These are phyloP conservation scores for Globisporangium paroecandrum DNA, from an alignment of 352 stramenopile species.

Conservation along the genomic window DNA sequence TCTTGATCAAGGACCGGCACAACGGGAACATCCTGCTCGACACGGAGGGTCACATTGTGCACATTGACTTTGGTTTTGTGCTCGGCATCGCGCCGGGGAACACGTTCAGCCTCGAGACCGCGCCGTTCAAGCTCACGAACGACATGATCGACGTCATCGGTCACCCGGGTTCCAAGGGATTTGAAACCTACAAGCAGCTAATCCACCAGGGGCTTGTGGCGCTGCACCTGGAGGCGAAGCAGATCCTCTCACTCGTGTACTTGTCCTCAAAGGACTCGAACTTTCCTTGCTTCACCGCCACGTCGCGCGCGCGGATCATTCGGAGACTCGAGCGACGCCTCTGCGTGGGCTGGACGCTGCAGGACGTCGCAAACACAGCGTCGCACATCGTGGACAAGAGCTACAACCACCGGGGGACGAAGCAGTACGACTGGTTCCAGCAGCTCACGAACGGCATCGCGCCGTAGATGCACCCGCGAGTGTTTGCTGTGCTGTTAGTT, in stretches of 20 bases:
- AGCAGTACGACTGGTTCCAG: conserved; percentile 88
- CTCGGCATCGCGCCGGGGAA: conserved; percentile 96
- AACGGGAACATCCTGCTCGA: conserved; percentile 99
- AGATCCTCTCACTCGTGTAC: conserved; percentile 89
- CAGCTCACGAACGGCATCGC: conserved; percentile 83
- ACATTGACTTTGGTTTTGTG: conserved; percentile 99
- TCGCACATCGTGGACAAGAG: conserved; percentile 69
- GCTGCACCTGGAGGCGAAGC: conserved; percentile 89
- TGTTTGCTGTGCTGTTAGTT: neutral
- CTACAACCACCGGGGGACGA: conserved; percentile 72
- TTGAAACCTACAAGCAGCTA: conserved; percentile 90
- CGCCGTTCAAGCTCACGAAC: conserved; percentile 97
- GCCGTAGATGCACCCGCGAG: conserved; percentile 16
- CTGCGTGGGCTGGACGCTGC: conserved; percentile 46
- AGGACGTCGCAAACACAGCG: conserved; percentile 53
- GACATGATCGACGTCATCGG: conserved; percentile 96
- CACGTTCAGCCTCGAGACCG: conserved; percentile 95
- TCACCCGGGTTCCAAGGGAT: conserved; percentile 62
- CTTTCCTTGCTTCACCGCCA: conserved; percentile 90
- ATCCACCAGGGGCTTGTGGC: conserved; percentile 93
- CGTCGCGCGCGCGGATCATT: conserved; percentile 40
- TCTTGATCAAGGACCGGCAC: conserved; percentile 97
- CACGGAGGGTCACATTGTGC: conserved; percentile 92
- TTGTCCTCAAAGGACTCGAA: conserved; percentile 91
- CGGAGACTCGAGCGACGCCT: conserved; percentile 51